phyloP scores from a whole-genome alignment of 2,329 filamentous ascomycete species.

The Colletotrichum sansevieriae region DNA sequence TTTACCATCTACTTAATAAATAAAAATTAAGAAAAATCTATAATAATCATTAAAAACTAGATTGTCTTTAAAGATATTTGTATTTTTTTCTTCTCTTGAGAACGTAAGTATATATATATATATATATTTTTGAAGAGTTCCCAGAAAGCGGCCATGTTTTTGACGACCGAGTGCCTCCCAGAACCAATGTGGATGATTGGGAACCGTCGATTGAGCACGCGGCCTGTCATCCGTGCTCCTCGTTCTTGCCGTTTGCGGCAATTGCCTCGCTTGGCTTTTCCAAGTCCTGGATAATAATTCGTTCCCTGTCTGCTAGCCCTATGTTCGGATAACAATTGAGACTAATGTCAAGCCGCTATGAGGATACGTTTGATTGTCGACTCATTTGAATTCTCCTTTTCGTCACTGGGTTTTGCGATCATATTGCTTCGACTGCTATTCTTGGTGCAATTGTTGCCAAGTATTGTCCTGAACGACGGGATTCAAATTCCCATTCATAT shows the following conservation, averaged over 20 bases:
- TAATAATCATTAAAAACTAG: no score
- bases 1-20: no score
- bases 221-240: not conserved
- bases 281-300: not conserved
- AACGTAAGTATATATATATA: no score
- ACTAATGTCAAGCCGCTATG: not conserved
- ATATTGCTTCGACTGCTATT: no score
- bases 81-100: no score
- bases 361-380: not conserved
- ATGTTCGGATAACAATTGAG: constrained; percentile 6
- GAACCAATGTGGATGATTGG: not conserved
- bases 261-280: not conserved
- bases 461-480: not conserved
- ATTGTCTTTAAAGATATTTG: no score
- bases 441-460: not conserved
- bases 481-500: not conserved
- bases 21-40: no score
- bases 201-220: not conserved
- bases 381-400: not conserved
- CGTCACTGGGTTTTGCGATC: not conserved
- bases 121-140: no score
- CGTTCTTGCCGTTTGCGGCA: no score
- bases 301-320: constrained; percentile 9
- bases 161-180: no score
- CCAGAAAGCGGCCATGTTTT: no score